Conservation (phyloP, 139 green algal species). For the Chlamydomonas sp. region DNA sequence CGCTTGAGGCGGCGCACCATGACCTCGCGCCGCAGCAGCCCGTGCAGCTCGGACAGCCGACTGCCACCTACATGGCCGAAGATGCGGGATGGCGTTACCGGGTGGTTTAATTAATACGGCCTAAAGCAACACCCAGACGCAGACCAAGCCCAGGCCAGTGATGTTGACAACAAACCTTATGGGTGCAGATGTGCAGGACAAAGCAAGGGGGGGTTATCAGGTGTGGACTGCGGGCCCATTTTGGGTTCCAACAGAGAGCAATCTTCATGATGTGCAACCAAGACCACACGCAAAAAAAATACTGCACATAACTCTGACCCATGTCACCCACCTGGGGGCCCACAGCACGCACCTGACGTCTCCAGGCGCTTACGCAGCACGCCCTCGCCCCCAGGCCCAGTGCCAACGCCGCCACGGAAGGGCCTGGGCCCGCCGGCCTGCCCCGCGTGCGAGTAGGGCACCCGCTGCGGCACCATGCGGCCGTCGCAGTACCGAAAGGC, state of each 20-base stretch:
- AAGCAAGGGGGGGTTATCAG: too few relatives aligned
- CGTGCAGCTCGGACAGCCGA: constrained; percentile 87
- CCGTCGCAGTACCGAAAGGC: constrained; percentile 73
- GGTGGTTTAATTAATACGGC: too few relatives aligned
- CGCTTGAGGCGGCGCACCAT: constrained; percentile 94
- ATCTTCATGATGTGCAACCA: too few relatives aligned
- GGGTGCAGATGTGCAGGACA: too few relatives aligned
- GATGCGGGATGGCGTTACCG: too few relatives aligned
- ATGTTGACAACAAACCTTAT: too few relatives aligned
- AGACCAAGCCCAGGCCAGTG: too few relatives aligned
- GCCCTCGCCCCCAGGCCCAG: background rate
- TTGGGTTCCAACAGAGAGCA: background rate
- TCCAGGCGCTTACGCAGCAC: constrained; percentile 5
- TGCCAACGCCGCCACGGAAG: background rate
- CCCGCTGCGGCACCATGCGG: constrained; percentile 58
- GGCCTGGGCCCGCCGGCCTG: background rate
- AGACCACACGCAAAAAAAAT: too few relatives aligned
- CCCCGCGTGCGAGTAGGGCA: background rate
- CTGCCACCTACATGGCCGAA: constrained; percentile 48
- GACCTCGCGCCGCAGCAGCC: constrained; percentile 83
- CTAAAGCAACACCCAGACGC: too few relatives aligned
- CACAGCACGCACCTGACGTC: constrained; percentile 3
- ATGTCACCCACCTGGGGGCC: too few relatives aligned
- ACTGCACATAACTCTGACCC: too few relatives aligned
- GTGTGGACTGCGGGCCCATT: background rate